Evolutionary conservation across 2,329 filamentous ascomycete genomes (phyloP), one percentile per base, ranked within the genome.

Genomic region (Ceratocystis cacaofunesta): DNA sequence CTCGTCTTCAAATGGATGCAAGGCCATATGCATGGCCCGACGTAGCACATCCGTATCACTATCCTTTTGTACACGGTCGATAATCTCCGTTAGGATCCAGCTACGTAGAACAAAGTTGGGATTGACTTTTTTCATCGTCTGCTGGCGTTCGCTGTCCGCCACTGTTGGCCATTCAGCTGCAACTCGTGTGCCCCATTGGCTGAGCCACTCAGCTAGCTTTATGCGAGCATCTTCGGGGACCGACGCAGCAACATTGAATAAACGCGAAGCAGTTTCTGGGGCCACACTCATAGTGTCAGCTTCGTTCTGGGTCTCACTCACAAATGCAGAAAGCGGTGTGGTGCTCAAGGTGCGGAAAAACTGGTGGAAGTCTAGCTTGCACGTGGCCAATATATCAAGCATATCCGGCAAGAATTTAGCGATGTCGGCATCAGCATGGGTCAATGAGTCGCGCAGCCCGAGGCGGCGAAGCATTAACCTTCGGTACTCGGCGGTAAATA

Each of bases 71-170:
- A 97, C 92, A 8, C 90, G 83, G 58, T 88, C 84, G 69, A 99
- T 97, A 15, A 99, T 74, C 75, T 99, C 94, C 73, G 97, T 92
- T 22, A 99, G 79, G 63, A 99, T 84, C 92, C 92, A 99, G 19
- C 88, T 86, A 60, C 91, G 83, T 0, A 94, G 90, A 0, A 96
- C 79, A 71, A 99, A 99, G 77, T 89, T 96, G 1, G 94, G 94
- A 72, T 99, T 99, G 25, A 92, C 88, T 30, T 77, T 79, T 76
- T 88, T 90, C 94, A 97, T 97, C 12, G 82, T 83, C 36, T 72
- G 74, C 67, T 85, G 82, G 68, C 92, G 80, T 70, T 87, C 82
- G 2, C 76, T 77, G 60, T 95, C 86, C 1, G 73, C 76, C 0
- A 75, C 72, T 0, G 75, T 75, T 2, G 78, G 78, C 90, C 89